Conservation (phyloP, 352 stramenopile species). For the Phytophthora pisi region DNA sequence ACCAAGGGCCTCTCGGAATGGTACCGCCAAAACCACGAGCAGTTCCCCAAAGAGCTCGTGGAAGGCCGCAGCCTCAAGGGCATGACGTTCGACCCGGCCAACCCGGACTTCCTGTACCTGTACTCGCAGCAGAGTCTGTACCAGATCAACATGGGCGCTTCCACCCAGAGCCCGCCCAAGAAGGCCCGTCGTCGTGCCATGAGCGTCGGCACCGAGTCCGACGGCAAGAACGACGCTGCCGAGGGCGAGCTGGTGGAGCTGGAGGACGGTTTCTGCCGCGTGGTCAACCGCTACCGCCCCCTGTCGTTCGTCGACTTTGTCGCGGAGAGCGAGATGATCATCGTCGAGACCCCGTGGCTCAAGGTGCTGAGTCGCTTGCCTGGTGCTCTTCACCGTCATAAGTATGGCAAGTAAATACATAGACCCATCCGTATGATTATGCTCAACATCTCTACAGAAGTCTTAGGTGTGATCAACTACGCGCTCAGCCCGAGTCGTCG, state of each 20-base stretch:
- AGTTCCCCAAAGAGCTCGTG: slow-evolving; percentile 77
- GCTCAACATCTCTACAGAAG: slow-evolving; percentile 14
- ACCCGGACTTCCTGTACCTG: slow-evolving; percentile 77
- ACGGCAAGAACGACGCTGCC: slow-evolving; percentile 55
- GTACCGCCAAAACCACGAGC: slow-evolving; percentile 73
- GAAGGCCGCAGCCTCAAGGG: slow-evolving; percentile 81
- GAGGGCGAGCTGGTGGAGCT: slow-evolving; percentile 70
- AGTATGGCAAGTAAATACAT: slow-evolving; percentile 87
- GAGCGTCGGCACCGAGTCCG: slow-evolving; percentile 67
- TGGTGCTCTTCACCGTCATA: slow-evolving; percentile 82
- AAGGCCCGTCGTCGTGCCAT: slow-evolving; percentile 54
- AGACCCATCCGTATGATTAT: slow-evolving; percentile 26
- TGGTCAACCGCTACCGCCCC: slow-evolving; percentile 84
- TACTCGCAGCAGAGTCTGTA: slow-evolving; percentile 85
- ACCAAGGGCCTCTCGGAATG: slow-evolving; percentile 76
- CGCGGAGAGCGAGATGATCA: slow-evolving; percentile 70
- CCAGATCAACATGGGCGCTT: slow-evolving; percentile 78
- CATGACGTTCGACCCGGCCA: slow-evolving; percentile 78
- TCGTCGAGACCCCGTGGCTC: slow-evolving; percentile 87
- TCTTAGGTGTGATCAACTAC: background rate
- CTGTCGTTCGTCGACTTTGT: slow-evolving; percentile 89
- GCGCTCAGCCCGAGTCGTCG: slow-evolving; percentile 13
- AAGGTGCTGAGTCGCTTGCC: slow-evolving; percentile 86
- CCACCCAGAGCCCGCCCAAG: slow-evolving; percentile 41
- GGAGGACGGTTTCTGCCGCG: slow-evolving; percentile 69